Percentiles rank a stretch among this genome's conserved stretches.
Conservation (phyloP, 805 yeast species). For the Teunomyces kruisii region DNA sequence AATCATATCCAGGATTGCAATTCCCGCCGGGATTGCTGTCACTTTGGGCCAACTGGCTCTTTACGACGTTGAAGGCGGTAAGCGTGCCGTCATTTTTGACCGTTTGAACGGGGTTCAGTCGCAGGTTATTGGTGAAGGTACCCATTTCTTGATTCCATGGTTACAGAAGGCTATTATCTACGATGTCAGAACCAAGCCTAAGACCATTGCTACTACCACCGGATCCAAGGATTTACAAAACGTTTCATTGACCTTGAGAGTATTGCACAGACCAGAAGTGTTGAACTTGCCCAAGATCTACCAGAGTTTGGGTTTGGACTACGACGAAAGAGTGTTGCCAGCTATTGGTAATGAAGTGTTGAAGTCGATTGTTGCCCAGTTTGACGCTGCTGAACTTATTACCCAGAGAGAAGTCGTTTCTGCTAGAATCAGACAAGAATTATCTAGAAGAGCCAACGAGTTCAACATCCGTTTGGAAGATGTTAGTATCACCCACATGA, state of each 20-base stretch:
- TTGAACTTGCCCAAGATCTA: conserved; percentile 77
- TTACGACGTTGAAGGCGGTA: conserved; percentile 95
- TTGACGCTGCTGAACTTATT: conserved; percentile 94
- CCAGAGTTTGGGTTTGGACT: conserved; percentile 88
- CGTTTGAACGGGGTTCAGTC: conserved; percentile 85
- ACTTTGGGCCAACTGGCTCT: conserved; percentile 78
- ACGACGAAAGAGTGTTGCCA: conserved; percentile 91
- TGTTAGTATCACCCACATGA: conserved; percentile 96
- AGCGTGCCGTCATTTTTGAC: conserved; percentile 94
- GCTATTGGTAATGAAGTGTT: conserved; percentile 90
- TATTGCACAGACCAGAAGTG: conserved; percentile 92
- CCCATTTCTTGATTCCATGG: conserved; percentile 96
- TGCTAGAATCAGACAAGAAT: conserved; percentile 82
- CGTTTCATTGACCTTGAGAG: conserved; percentile 90
- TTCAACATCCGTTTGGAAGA: conserved; percentile 92
- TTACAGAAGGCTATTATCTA: conserved; percentile 84
- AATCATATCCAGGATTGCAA: conserved; percentile 49
- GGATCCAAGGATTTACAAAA: conserved; percentile 97
- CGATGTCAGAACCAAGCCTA: conserved; percentile 94
- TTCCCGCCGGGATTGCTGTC: conserved; percentile 69
- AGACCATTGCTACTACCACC: conserved; percentile 89
- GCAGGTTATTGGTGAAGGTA: conserved; percentile 92
- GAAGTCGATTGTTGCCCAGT: conserved; percentile 88
- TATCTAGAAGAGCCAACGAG: conserved; percentile 78
- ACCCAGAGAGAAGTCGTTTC: conserved; percentile 96